A percentile compares a stretch with the other conserved stretches of the same genome.
These are phyloP conservation scores for Physcomitrellopsis africana DNA, from an alignment of 225 moss, liverwort and hornwort species.

Conservation along the genomic window DNA sequence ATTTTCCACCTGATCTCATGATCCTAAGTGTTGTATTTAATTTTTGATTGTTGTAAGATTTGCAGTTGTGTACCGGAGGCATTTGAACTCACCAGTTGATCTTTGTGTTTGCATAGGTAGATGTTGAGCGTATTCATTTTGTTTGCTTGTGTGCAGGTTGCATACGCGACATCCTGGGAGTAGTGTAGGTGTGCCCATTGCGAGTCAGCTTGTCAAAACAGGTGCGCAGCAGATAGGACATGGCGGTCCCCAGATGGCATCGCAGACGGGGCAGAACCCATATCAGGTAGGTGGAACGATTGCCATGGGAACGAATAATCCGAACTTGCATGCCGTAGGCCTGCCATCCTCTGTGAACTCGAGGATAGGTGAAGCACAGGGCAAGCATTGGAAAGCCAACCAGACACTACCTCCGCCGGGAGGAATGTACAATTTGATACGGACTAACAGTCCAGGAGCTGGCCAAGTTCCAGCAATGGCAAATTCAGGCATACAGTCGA, in stretches of 20 bases:
- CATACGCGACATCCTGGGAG: constrained; percentile 33
- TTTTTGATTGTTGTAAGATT: neutral
- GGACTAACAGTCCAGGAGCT: constrained; percentile 35
- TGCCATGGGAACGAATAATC: constrained; percentile 31
- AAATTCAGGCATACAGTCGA: constrained; percentile 34
- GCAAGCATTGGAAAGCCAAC: constrained; percentile 37
- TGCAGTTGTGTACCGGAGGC: neutral
- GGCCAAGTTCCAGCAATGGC: constrained; percentile 31
- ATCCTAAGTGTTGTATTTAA: neutral
- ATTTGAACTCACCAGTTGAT: neutral
- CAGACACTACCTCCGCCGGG: constrained; percentile 38
- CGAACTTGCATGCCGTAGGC: constrained; percentile 33
- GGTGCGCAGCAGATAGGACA: constrained; percentile 35
- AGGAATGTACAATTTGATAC: constrained; percentile 45
- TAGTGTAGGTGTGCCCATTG: constrained; percentile 28
- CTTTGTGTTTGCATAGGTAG: neutral
- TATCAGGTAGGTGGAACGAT: constrained; percentile 35
- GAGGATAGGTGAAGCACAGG: constrained; percentile 35
- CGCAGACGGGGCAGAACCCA: constrained; percentile 14
- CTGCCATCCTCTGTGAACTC: constrained; percentile 34
- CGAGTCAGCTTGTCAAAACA: constrained; percentile 36
- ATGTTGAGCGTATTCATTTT: constrained; percentile 6
- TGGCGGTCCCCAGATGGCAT: constrained; percentile 28
- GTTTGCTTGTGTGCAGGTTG: constrained; percentile 30
- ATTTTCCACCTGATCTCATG: neutral